Conservation (phyloP, 106 monocot genomes). For the Acorus gramineus region DNA sequence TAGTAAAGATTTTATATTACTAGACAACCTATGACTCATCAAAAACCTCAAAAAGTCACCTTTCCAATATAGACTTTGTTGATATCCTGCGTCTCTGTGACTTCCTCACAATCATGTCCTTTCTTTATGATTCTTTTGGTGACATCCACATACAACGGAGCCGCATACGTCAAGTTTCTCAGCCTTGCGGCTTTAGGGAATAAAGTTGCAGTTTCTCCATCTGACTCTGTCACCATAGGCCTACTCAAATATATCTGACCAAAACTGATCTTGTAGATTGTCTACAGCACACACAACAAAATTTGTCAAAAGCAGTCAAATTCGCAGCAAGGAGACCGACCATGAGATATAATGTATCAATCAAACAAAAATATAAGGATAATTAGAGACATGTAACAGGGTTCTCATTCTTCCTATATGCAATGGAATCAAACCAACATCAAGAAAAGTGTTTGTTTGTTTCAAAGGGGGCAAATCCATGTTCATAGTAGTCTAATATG, state of each 20-base stretch:
- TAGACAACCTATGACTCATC: not conserved
- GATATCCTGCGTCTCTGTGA: slow-evolving; percentile 83
- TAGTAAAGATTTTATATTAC: too few species aligned
- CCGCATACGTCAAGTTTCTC: slow-evolving; percentile 87
- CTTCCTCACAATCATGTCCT: slow-evolving; percentile 91
- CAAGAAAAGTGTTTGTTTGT: too few species aligned
- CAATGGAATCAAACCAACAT: too few species aligned
- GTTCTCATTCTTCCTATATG: too few species aligned
- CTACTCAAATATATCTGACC: slow-evolving; percentile 93
- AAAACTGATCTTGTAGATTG: slow-evolving; percentile 92
- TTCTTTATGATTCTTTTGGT: slow-evolving; percentile 83
- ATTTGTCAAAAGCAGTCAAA: not conserved
- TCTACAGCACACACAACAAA: slow-evolving; percentile 25
- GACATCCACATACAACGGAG: slow-evolving; percentile 90
- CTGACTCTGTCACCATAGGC: slow-evolving; percentile 96
- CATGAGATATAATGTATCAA: too few species aligned
- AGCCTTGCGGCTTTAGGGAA: slow-evolving; percentile 90
- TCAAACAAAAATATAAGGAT: too few species aligned
- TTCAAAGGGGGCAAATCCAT: too few species aligned
- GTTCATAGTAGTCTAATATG: too few species aligned
- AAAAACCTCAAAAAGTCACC: slow-evolving; percentile 19
- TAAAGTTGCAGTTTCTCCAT: slow-evolving; percentile 89
- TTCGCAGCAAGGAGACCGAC: too few species aligned
- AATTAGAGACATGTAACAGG: too few species aligned
- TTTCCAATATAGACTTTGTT: slow-evolving; percentile 96